Conservation (phyloP, 768 basidiomycete species). For the Infundibulicybe gibba region DNA sequence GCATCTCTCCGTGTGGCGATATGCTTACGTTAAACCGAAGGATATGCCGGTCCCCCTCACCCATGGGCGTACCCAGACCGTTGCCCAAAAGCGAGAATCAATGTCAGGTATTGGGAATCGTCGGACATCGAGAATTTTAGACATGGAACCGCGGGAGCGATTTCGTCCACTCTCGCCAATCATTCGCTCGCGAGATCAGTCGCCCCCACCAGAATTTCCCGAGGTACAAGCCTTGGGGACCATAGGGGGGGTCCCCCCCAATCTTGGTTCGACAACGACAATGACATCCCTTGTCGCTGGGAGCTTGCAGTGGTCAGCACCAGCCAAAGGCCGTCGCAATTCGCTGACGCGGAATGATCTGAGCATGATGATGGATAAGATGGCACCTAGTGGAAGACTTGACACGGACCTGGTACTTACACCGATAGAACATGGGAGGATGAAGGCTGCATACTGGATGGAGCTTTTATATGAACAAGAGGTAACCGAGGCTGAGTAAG, state of each 20-base stretch:
- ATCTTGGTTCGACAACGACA: constrained; percentile 47
- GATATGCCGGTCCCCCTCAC: constrained; percentile 42
- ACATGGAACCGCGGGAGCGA: constrained; percentile 26
- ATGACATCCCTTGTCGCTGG: constrained; percentile 46
- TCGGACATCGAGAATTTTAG: constrained; percentile 35
- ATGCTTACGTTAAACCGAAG: constrained; percentile 61
- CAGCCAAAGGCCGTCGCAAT: constrained; percentile 32
- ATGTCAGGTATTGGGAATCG: constrained; percentile 29
- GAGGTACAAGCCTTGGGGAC: constrained; percentile 41
- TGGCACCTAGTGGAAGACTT: constrained; percentile 53
- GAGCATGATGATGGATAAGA: constrained; percentile 61
- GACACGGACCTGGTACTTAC: constrained; percentile 37
- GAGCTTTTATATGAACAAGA: constrained; percentile 51
- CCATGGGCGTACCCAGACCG: constrained; percentile 15
- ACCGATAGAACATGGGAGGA: constrained; percentile 55
- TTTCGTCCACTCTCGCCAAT: constrained; percentile 35
- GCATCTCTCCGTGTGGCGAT: constrained; percentile 68
- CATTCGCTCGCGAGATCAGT: constrained; percentile 25
- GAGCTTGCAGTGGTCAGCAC: constrained; percentile 22
- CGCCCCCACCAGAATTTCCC: constrained; percentile 32
- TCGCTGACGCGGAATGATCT: constrained; percentile 53
- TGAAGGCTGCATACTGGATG: constrained; percentile 75
- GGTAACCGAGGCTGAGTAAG: constrained; percentile 51
- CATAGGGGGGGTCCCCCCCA: constrained; percentile 50
- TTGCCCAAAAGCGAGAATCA: constrained; percentile 38